Evolutionary conservation across 225 moss, liverwort and hornwort species (phyloP), one percentile per base, ranked within the genome.

Genomic region (Thuidium tamariscinum): DNA sequence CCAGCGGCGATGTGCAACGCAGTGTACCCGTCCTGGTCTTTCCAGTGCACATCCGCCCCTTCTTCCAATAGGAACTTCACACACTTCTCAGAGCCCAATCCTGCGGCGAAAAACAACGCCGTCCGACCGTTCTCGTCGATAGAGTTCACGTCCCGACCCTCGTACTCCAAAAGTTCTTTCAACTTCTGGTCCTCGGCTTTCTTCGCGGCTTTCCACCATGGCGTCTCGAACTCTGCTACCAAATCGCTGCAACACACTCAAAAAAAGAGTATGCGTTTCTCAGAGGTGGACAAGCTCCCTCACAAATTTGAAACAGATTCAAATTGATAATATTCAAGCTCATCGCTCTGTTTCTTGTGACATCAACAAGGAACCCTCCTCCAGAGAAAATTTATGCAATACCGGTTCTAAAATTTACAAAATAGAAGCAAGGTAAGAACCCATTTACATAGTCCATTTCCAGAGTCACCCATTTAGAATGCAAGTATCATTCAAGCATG

Each of bases 1-100:
- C 98, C 98, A 51, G 98, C 89, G 42, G 97, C 97, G 85, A 99
- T 96, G 87, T 99, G 98, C 74, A 99, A 90, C 51, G 97, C 94
- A 5, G 98, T 93, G 82, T 87, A 99, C 21, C 98, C 98, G 65
- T 97, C 97, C 82, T 89, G 87, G 87, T 99, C 98, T 87, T 96
- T 94, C 94, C 96, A 99, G 83, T 91, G 92, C 68, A 99, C 92
- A 78, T 99, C 97, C 19, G 98, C 95, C 68, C 97, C 98, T 86
- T 94, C 93, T 79, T 96, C 95, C 82, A 95, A 67, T 69, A 99
- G 89, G 55, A 95, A 87, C 85, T 92, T 90, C 42, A 92, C 92
- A 56, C 94, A 95, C 61, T 91, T 95, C 80, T 96, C 97, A 8
- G 93, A 95, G 62, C 98, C 97, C 78, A 97, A 54, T 42, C 98